Base-by-base conservation (phyloP, 1,284 basidiomycete genomes). In the Apiotrichum siamense region DNA sequence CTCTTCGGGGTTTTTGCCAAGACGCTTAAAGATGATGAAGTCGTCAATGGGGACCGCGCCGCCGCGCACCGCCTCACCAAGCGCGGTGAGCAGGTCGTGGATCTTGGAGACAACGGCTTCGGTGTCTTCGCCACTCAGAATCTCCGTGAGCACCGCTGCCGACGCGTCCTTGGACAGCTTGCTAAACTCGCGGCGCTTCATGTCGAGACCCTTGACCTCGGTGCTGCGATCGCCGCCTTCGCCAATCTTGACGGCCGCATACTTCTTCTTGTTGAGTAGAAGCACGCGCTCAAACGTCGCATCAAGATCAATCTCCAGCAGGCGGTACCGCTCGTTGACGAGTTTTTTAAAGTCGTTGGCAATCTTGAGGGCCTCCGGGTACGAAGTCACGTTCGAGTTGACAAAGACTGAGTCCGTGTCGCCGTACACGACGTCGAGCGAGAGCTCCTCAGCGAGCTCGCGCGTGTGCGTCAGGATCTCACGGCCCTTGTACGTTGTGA, bases 321-420 rank as follows among this genome's bases (percentile, higher is more conserved):
- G 80, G 63, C 83, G 87, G 76, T 97, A 98, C 24, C 86, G 82
- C 59, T 98, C 90, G 68, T 99, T 99, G 64, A 99, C 93, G 7
- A 86, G 83, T 68, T 89, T 91, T 75, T 96, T 97, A 80, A 99
- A 90, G 45, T 88, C 84, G 10, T 82, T 81, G 1, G 94, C 93
- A 51, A 96, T 97, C 74, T 87, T 87, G 50, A 94, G 77, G 0
- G 96, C 96, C 52, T 94, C 86, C 0, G 83, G 79, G 39, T 93
- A 83, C 44, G 92, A 88, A 1, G 84, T 86, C 23, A 87, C 89
- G 64, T 93, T 92, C 6, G 94, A 94, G 75, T 98, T 98, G 65
- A 99, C 89, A 75, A 99, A 97, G 49, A 99, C 88, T 6, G 92
- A 97, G 73, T 98, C 96, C 2, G 96, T 99, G 69, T 99, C 94